phyloP scores from a whole-genome alignment of 805 yeast species.

The Tetrapisispora namnaoensis region DNA sequence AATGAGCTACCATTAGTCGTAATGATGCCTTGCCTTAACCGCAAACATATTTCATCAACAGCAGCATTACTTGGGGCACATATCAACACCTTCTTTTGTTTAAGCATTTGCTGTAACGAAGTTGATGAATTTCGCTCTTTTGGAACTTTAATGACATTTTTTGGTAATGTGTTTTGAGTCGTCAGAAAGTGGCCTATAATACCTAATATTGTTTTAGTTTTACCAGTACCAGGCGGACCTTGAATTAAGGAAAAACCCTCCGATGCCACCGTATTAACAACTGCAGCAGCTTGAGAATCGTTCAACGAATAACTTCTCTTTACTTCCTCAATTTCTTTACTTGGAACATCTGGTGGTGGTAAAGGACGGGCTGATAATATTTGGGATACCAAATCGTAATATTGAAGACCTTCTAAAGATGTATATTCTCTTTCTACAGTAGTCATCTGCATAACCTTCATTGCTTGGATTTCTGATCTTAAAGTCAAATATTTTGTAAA shows the following conservation, averaged over 20 bases:
- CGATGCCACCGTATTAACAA: conserved; percentile 55
- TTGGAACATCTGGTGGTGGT: conserved; percentile 17
- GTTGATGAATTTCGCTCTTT: conserved; percentile 11
- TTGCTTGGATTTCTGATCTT: conserved; percentile 50
- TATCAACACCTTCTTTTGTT: conserved; percentile 54
- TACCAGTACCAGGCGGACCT: conserved; percentile 99
- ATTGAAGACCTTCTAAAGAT: conserved; percentile 70
- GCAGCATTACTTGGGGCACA: conserved; percentile 99
- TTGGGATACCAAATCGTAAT: conserved; percentile 63
- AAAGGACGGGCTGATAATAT: conserved; percentile 60
- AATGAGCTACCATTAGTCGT: conserved; percentile 44
- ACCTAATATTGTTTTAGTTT: conserved; percentile 92
- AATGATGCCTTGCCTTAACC: conserved; percentile 65
- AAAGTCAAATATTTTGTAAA: conserved; percentile 50
- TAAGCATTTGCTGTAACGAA: conserved; percentile 18
- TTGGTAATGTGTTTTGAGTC: conserved; percentile 17
- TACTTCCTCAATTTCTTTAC: conserved; percentile 34
- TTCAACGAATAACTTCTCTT: conserved; percentile 53
- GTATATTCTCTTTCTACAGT: conserved; percentile 90
- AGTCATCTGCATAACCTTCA: conserved; percentile 76
- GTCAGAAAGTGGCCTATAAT: conserved; percentile 71
- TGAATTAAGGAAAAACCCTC: conserved; percentile 86
- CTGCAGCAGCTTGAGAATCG: conserved; percentile 85
- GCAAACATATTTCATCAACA: conserved; percentile 84
- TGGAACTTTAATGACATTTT: conserved; percentile 28